Evolutionary conservation across 495 filamentous ascomycete species (phyloP).

Genomic region (Xylaria castorea): DNA sequence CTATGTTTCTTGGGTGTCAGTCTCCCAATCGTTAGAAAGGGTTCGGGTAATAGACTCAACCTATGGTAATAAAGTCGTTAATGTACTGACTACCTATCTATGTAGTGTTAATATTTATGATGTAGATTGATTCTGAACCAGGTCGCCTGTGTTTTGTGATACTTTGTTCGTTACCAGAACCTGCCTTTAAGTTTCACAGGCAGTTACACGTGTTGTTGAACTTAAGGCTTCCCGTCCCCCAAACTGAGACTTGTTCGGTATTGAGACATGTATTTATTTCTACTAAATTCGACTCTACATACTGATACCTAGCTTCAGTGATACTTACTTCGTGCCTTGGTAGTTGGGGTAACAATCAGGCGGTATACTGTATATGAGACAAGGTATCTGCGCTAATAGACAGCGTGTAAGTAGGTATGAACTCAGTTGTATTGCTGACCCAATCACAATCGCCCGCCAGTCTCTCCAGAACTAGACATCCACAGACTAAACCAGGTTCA

Average conservation of each 20-base stretch:
- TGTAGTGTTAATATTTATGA: not conserved
- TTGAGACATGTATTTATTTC: slow-evolving; percentile 11
- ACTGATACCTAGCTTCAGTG: not conserved
- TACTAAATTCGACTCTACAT: not conserved
- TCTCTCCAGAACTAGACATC: not conserved
- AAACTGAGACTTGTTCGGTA: not conserved
- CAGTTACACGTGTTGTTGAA: not conserved
- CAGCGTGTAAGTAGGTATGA: not conserved
- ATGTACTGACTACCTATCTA: not conserved
- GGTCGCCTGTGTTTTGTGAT: not conserved
- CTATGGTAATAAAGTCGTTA: not conserved
- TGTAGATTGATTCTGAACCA: not conserved
- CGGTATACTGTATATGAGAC: not conserved
- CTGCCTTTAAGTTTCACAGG: not conserved
- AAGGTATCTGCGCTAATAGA: not conserved
- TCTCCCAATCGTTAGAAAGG: not conserved
- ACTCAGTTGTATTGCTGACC: not conserved
- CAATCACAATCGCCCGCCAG: not conserved
- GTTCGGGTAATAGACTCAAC: not conserved
- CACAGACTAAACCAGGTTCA: slow-evolving; percentile 23
- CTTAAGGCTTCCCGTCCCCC: not conserved
- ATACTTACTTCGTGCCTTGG: not conserved
- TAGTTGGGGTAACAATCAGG: not conserved
- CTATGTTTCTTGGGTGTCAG: not conserved
- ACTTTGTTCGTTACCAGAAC: not conserved